Conservation (phyloP, 768 basidiomycete genomes). For the Guyanaporus albipodus region DNA sequence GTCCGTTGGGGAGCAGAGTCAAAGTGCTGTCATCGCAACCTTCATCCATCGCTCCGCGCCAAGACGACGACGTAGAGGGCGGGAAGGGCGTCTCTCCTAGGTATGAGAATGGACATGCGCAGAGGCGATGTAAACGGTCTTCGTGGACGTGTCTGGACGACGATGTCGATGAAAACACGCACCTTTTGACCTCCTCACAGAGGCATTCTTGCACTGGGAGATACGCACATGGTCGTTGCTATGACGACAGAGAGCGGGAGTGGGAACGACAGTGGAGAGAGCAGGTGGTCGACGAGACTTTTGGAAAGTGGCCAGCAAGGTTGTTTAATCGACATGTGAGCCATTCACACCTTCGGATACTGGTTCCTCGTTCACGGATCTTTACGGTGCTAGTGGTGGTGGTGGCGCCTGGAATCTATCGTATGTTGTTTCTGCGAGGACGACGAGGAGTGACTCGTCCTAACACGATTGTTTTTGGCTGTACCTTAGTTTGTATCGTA, state of each 20-base stretch:
- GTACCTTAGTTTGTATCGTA: slow-evolving; percentile 13
- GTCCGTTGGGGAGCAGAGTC: slow-evolving; percentile 58
- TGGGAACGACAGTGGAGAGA: slow-evolving; percentile 41
- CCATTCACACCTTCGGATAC: slow-evolving; percentile 4
- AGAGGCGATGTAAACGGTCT: slow-evolving; percentile 7
- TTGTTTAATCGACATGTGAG: slow-evolving; percentile 67
- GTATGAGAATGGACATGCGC: background rate
- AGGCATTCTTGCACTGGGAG: slow-evolving; percentile 16
- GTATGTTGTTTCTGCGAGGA: slow-evolving; percentile 63
- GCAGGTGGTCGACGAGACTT: slow-evolving; percentile 44
- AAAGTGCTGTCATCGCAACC: slow-evolving; percentile 24
- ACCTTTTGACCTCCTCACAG: slow-evolving; percentile 32
- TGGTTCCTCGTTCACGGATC: background rate
- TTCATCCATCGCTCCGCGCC: background rate
- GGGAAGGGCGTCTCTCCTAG: background rate
- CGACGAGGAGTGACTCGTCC: slow-evolving; percentile 36
- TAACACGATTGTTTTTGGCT: background rate
- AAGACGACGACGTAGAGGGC: background rate
- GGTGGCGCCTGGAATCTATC: slow-evolving; percentile 67
- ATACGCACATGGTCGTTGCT: slow-evolving; percentile 16
- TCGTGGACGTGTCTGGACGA: slow-evolving; percentile 7
- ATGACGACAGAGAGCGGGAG: slow-evolving; percentile 29
- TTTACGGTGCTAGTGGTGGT: slow-evolving; percentile 65
- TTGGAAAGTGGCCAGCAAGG: slow-evolving; percentile 67
- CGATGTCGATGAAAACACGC: slow-evolving; percentile 36